These are phyloP conservation scores for Cicer pinnatifidum DNA, from an alignment of 306 rosid species.

Conservation along the genomic window DNA sequence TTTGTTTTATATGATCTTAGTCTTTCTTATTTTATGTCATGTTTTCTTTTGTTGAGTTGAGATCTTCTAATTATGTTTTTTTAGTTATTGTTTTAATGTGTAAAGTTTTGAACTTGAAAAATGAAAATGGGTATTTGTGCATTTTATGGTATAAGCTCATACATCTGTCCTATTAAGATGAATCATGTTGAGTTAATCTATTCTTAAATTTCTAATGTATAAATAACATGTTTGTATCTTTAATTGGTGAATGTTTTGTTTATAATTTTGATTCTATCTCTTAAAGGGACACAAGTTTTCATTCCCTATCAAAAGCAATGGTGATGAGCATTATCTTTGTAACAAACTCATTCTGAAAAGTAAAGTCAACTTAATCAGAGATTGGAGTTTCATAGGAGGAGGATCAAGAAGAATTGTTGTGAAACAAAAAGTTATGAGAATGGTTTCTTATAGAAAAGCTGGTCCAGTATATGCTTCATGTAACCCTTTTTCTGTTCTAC, in stretches of 20 bases:
- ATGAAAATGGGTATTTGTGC: slow-evolving; percentile 2
- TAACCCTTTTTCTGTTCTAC: slow-evolving; percentile 44
- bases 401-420: slow-evolving; percentile 68
- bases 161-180: neutral
- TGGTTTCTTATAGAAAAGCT: slow-evolving; percentile 46
- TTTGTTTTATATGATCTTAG: slow-evolving; percentile 20
- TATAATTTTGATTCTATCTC: slow-evolving; percentile 44
- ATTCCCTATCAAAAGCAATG: slow-evolving; percentile 49
- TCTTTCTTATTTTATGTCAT: slow-evolving; percentile 1
- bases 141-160: slow-evolving; percentile 1
- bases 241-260: slow-evolving; percentile 10
- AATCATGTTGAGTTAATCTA: slow-evolving; percentile 1
- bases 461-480: slow-evolving; percentile 67
- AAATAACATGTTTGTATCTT: slow-evolving; percentile 7
- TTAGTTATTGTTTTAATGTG: slow-evolving; percentile 5
- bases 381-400: slow-evolving; percentile 76
- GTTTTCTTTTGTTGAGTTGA: neutral
- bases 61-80: neutral
- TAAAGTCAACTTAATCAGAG: slow-evolving; percentile 44
- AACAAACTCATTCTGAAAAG: slow-evolving; percentile 46
- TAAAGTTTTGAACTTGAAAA: slow-evolving; percentile 8
- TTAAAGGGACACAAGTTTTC: slow-evolving; percentile 48
- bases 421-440: slow-evolving; percentile 54
- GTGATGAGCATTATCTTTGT: slow-evolving; percentile 47
- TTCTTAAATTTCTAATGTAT: neutral